These are phyloP conservation scores for Diaporthe longicolla DNA, from an alignment of 2,329 filamentous ascomycete genomes.

Conservation along the genomic window DNA sequence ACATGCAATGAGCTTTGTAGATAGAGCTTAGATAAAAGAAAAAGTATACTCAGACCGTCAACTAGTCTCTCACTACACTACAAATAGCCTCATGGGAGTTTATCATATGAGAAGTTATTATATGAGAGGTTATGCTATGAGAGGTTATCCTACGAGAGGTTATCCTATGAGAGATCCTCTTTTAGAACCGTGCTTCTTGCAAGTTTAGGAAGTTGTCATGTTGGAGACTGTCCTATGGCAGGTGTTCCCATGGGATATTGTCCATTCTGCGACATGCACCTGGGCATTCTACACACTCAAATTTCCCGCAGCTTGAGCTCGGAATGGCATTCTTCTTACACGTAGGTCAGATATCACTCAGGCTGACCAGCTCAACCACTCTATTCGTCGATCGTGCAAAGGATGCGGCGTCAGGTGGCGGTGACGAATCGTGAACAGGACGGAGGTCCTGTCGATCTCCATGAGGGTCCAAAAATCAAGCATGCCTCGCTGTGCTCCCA, in stretches of 20 bases:
- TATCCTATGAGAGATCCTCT: no score
- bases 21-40: not conserved
- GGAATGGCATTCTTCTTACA: not conserved
- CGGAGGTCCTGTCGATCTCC: not conserved
- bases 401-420: not conserved
- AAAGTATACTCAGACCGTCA: not conserved
- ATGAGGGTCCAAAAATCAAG: not conserved
- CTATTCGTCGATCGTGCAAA: not conserved
- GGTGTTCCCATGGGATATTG: no score
- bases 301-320: not conserved
- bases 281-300: rapidly evolving
- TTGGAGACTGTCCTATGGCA: no score
- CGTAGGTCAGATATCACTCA: not conserved
- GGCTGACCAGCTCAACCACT: not conserved
- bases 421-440: constrained; percentile 10
- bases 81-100: no score
- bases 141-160: no score
- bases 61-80: no score
- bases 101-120: no score
- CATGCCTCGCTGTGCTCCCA: not conserved
- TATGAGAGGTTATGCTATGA: no score
- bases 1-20: not conserved
- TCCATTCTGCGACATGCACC: not conserved
- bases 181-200: no score
- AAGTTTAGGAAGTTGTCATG: no score